phyloP scores from a whole-genome alignment of 1,139 yeast genomes.

The Scheffersomyces cryptocercus region DNA sequence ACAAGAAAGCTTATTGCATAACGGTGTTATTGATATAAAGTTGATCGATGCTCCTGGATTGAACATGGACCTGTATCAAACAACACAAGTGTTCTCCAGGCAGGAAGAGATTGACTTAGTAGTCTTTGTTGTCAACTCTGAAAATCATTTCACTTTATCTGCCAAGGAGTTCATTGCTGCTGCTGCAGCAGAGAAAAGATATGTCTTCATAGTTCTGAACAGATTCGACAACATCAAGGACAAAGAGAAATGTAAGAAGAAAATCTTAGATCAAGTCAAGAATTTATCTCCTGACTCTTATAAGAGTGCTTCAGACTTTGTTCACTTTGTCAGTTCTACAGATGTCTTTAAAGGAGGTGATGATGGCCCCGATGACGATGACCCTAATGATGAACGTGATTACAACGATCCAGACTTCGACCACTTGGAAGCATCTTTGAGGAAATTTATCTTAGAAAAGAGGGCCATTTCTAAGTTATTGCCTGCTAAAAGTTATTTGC shows the following conservation, averaged over 20 bases:
- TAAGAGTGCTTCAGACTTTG: slow-evolving; percentile 83
- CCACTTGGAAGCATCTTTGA: slow-evolving; percentile 76
- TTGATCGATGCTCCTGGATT: slow-evolving; percentile 97
- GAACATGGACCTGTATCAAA: slow-evolving; percentile 89
- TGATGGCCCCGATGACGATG: slow-evolving; percentile 31
- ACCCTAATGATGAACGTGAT: slow-evolving; percentile 15
- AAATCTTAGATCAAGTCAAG: slow-evolving; percentile 86
- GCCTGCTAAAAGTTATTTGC: slow-evolving; percentile 86
- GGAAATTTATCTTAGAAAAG: slow-evolving; percentile 86
- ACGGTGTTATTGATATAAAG: slow-evolving; percentile 91
- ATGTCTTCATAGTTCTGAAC: slow-evolving; percentile 92
- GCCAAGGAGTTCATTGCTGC: slow-evolving; percentile 92
- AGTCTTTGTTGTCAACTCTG: slow-evolving; percentile 94
- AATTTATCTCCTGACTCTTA: slow-evolving; percentile 87
- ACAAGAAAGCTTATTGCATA: slow-evolving; percentile 72
- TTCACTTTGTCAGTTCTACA: slow-evolving; percentile 85
- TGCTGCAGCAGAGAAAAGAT: slow-evolving; percentile 89
- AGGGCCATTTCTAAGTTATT: slow-evolving; percentile 84
- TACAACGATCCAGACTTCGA: slow-evolving; percentile 67
- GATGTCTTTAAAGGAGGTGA: slow-evolving; percentile 34
- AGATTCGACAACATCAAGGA: slow-evolving; percentile 83
- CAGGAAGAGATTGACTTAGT: slow-evolving; percentile 98
- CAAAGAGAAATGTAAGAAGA: slow-evolving; percentile 71
- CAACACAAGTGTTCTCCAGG: slow-evolving; percentile 92
- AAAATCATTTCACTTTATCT: slow-evolving; percentile 90